Percentiles rank a stretch among this genome's conserved stretches.
Conservation (phyloP, 306 rosid genomes). For the Dalbergia oliveri region DNA sequence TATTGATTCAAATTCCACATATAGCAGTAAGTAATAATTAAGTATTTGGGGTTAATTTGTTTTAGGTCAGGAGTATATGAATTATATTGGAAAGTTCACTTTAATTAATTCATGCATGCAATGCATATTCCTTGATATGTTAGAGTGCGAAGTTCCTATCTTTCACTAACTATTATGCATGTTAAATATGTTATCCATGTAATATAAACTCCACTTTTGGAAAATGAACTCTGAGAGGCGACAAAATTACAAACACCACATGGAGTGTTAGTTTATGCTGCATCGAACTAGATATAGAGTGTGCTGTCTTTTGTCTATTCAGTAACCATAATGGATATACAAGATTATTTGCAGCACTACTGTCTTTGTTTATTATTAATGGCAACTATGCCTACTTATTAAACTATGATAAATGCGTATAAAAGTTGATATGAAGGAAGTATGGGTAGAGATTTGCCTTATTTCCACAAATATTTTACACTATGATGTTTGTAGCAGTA, state of each 20-base stretch:
- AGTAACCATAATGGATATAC: neutral
- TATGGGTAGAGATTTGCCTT: neutral
- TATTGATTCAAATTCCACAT: too few species aligned
- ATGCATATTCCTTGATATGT: neutral
- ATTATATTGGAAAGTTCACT: too few species aligned
- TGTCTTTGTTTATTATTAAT: neutral
- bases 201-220: neutral
- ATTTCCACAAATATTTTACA: neutral
- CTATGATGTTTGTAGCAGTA: neutral
- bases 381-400: neutral
- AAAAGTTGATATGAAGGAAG: neutral
- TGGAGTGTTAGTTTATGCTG: slow-evolving; percentile 27
- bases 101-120: neutral
- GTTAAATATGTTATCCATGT: neutral
- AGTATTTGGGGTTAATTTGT: too few species aligned
- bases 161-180: neutral
- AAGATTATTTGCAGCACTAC: neutral
- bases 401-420: neutral
- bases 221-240: neutral
- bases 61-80: too few species aligned
- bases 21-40: too few species aligned
- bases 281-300: neutral
- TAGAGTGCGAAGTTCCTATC: neutral
- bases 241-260: slow-evolving; percentile 16
- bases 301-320: neutral